phyloP scores from a whole-genome alignment of 371 early-diverging fungal genomes.

The Syncephalis fuscata region DNA sequence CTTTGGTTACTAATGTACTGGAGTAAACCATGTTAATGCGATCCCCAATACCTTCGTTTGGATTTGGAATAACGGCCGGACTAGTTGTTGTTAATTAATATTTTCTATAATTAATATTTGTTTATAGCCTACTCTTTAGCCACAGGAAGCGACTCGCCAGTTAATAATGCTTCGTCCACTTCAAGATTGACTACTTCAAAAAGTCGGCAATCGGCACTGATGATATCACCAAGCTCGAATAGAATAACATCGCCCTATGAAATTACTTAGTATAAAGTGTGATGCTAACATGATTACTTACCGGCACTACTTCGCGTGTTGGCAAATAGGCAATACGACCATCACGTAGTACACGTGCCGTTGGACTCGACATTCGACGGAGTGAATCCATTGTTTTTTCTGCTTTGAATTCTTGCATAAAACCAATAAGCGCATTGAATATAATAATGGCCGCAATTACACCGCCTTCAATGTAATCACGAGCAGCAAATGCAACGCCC shows the following conservation, averaged over 20 bases:
- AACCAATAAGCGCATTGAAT: slow-evolving; percentile 65
- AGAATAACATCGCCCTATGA: slow-evolving; percentile 58
- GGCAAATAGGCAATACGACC: slow-evolving; percentile 41
- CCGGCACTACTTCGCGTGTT: slow-evolving; percentile 54
- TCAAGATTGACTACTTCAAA: slow-evolving; percentile 64
- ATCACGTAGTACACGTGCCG: slow-evolving; percentile 60
- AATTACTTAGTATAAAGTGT: too few relatives aligned
- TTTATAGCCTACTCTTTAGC: slow-evolving; percentile 35
- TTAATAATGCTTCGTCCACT: slow-evolving; percentile 70
- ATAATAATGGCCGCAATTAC: slow-evolving; percentile 54
- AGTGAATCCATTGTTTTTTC: slow-evolving; percentile 81
- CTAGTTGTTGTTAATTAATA: too few relatives aligned
- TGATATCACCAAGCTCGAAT: slow-evolving; percentile 72
- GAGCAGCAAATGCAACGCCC: slow-evolving; percentile 25
- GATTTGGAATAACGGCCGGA: slow-evolving; percentile 7
- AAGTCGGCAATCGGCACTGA: slow-evolving; percentile 78
- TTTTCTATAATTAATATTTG: too few relatives aligned
- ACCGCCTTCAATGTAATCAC: slow-evolving; percentile 44
- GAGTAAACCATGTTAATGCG: slow-evolving; percentile 34
- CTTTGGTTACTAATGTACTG: slow-evolving; percentile 39
- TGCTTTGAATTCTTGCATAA: slow-evolving; percentile 76
- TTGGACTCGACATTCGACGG: slow-evolving; percentile 58
- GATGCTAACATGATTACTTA: too few relatives aligned
- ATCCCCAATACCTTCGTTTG: slow-evolving; percentile 43
- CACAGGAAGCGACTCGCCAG: slow-evolving; percentile 69